These are phyloP conservation scores for Cokeromyces recurvatus DNA, from an alignment of 371 early-diverging fungal genomes.

Conservation along the genomic window DNA sequence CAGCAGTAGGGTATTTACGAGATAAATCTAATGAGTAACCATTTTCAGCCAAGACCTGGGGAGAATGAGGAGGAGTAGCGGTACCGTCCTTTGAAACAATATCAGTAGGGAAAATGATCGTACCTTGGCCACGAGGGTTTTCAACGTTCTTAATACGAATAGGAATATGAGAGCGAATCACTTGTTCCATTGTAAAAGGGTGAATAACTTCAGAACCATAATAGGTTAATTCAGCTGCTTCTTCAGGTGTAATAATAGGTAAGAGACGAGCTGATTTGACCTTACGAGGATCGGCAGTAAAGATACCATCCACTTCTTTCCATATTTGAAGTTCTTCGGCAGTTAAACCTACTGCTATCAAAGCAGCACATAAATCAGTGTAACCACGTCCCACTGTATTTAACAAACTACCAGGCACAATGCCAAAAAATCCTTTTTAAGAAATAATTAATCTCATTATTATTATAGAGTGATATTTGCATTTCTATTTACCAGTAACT, in stretches of 20 bases:
- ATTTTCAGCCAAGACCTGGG: conserved; percentile 66
- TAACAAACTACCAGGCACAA: conserved; percentile 91
- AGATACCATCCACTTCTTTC: conserved; percentile 99
- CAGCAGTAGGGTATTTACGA: conserved; percentile 87
- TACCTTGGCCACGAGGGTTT: conserved; percentile 87
- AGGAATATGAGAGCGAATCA: conserved; percentile 90
- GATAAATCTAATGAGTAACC: conserved; percentile 70
- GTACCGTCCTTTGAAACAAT: conserved; percentile 40
- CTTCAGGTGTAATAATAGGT: conserved; percentile 92
- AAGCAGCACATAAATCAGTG: conserved; percentile 95
- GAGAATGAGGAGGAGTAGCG: conserved; percentile 57
- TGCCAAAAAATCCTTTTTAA: conserved; percentile 84
- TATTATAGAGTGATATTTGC: background rate
- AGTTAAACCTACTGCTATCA: conserved; percentile 85
- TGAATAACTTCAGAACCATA: conserved; percentile 98
- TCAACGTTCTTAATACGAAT: conserved; percentile 97
- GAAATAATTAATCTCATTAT: background rate
- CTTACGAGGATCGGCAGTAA: conserved; percentile 98
- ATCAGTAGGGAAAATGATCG: conserved; percentile 83
- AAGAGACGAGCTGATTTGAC: conserved; percentile 88
- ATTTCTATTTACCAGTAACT: conserved; percentile 63
- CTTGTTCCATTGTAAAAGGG: conserved; percentile 99
- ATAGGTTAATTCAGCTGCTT: conserved; percentile 98
- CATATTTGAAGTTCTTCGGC: conserved; percentile 94
- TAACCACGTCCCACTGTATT: conserved; percentile 95